Evolutionary conservation across 768 basidiomycete genomes (phyloP), one percentile per base, ranked within the genome.

Genomic region (Neoboletus magnificus): DNA sequence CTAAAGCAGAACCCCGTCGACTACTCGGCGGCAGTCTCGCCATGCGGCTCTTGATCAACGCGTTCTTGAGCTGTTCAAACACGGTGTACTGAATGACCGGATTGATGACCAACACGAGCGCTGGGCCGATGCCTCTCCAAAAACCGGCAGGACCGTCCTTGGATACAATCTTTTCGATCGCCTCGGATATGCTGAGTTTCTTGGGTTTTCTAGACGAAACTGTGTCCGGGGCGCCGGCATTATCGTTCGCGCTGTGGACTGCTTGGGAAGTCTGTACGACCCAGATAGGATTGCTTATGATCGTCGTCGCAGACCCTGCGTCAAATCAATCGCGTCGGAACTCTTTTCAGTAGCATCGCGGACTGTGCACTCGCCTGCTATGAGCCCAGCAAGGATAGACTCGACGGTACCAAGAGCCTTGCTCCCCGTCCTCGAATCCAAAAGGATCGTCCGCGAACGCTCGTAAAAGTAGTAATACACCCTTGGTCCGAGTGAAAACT

Each of bases 241-340:
- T 39, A 36, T 61, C 29, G 48, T 77, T 67, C 71, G 84, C 71
- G 33, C 82, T 84, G 48, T 77, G 80, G 32, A 89, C 86, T 10
- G 89, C 86, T 69, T 96, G 93, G 9, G 87, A 87, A 6, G 93
- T 93, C 69, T 98, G 94, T 22, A 98, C 79, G 46, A 97, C 93
- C 97, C 97, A 99, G 57, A 98, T 88, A 3, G 96, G 96, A 72
- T 98, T 98, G 69, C 85, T 89, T 59, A 91, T 79, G 59, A 96
- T 72, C 4, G 93, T 89, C 4, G 96, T 97, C 12, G 89, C 89
- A 41, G 89, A 88, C 37, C 94, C 95, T 92, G 55, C 56, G 11
- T 33, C 37, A 36, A 25, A 1, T 22, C 12, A 22, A 22, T 13
- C 40, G 12, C 40, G 13, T 40, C 6, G 12, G 3, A 22, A 22